Evolutionary conservation across 2,329 filamentous ascomycete species (phyloP), one percentile per base, ranked within the genome.

Genomic region (Hymenoscyphus albidus): DNA sequence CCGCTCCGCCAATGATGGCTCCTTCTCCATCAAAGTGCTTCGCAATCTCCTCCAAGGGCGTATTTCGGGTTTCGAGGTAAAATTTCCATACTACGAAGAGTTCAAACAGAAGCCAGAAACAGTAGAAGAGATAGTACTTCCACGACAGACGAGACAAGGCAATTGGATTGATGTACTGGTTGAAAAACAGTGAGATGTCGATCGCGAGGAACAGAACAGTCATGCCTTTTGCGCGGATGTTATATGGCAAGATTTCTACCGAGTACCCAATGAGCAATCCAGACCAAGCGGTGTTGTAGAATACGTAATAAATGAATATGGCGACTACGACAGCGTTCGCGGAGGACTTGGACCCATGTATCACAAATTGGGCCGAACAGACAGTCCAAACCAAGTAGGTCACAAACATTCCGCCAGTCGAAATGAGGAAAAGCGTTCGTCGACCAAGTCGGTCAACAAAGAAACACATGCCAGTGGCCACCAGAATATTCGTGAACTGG

Each of bases 271-370:
- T 69, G 9, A 72, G 63, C 39, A 72, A 62, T 18, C 70, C 70
- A 51, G 68, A 65, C 71, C 71, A 74, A 27, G 72, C 70, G 22
- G 76, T 70, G 57, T 77, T 75, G 55, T 74, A 77, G 70, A 83
- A 80, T 63, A 81, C 75, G 58, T 76, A 76, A 76, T 80, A 82
- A 63, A 83, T 74, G 76, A 79, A 83, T 69, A 83, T 81, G 76
- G 83, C 79, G 64, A 76, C 77, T 62, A 81, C 76, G 60, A 71
- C 70, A 40, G 70, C 67, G 63, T 71, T 65, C 27, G 65, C 71
- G 18, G 69, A 66, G 4, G 67, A 62, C 13, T 69, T 65, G 14
- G 51, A 59, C 9, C 58, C 44, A 39, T 66, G 55, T 31, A 70
- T 70, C 3, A 56, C 9, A 54, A 68, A 70, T 38, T 67, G 61